Evolutionary conservation across 495 filamentous ascomycete genomes (phyloP).

Genomic region (Saxophila tyrrhenica): DNA sequence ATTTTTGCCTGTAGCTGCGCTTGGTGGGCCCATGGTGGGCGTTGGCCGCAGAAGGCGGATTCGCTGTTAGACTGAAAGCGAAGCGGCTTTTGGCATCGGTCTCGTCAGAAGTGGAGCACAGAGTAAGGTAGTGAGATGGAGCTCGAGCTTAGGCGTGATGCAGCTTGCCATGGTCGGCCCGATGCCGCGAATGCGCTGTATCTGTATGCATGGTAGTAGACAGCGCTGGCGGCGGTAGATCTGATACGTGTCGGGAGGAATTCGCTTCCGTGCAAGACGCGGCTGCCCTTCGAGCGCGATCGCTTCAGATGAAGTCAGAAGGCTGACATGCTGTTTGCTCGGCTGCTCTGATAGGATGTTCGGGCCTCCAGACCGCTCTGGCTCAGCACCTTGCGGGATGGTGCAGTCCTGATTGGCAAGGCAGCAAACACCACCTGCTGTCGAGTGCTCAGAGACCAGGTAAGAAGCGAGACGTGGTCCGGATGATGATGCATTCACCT

Average conservation of each 20-base stretch:
- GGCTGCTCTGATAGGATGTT: background rate
- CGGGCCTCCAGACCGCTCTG: background rate
- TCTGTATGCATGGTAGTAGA: background rate
- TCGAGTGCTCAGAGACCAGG: too few species aligned
- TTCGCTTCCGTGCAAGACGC: too few species aligned
- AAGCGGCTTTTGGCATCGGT: too few species aligned
- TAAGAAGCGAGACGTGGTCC: too few species aligned
- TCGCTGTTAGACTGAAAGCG: conserved; percentile 7
- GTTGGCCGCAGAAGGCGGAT: conserved; percentile 4
- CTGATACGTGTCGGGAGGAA: too few species aligned
- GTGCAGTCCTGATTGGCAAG: too few species aligned
- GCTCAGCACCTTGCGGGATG: background rate
- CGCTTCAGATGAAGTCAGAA: background rate
- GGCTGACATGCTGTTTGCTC: background rate
- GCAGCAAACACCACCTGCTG: too few species aligned
- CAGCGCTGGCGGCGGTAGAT: background rate
- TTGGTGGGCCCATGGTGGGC: background rate
- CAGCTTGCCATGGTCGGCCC: background rate
- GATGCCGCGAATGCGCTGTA: background rate
- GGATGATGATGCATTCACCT: too few species aligned
- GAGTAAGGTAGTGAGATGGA: background rate
- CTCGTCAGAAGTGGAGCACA: too few species aligned
- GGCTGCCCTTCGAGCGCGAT: too few species aligned
- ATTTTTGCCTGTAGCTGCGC: background rate
- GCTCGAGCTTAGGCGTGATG: background rate